Evolutionary conservation across 2,329 filamentous ascomycete species (phyloP).

Genomic region (Trichophaea hybrida): DNA sequence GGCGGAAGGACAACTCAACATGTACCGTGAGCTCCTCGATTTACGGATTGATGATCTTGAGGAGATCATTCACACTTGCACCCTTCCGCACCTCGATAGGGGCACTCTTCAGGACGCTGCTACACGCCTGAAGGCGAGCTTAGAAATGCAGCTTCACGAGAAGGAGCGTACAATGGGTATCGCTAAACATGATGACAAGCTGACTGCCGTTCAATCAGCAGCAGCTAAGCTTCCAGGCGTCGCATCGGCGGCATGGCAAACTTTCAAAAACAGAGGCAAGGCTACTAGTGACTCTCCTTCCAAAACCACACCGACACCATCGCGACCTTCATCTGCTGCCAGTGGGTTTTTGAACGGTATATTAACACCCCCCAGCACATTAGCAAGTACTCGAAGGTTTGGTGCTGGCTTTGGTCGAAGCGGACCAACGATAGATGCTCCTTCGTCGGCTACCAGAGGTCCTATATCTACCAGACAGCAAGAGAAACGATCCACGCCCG

Average conservation of each 20-base stretch:
- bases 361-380: conserved; percentile 21
- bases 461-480: not conserved
- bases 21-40: conserved; percentile 83
- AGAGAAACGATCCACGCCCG: not conserved
- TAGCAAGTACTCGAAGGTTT: not conserved
- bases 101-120: conserved; percentile 74
- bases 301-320: conserved; percentile 12
- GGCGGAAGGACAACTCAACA: conserved; percentile 82
- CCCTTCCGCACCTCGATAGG: conserved; percentile 59
- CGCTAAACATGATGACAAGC: conserved; percentile 4
- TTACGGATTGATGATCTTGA: conserved; percentile 83
- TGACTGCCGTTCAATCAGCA: conserved; percentile 14
- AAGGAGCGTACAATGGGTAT: conserved; percentile 48
- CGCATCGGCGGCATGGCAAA: conserved; percentile 22
- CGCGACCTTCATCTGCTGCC: conserved; percentile 22
- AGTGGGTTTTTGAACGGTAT: conserved; percentile 24
- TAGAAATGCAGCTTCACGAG: conserved; percentile 97
- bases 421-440: conserved; percentile 7
- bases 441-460: not conserved
- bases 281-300: not conserved
- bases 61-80: conserved; percentile 72
- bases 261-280: conserved; percentile 21
- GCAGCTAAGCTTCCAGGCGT: conserved; percentile 18
- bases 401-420: conserved; percentile 2
- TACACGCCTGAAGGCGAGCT: conserved; percentile 80